A percentile compares a stretch with the other conserved stretches of the same genome.
These are phyloP conservation scores for Escovopsis sp. DNA, from an alignment of 2,329 filamentous ascomycete species.

Conservation along the genomic window DNA sequence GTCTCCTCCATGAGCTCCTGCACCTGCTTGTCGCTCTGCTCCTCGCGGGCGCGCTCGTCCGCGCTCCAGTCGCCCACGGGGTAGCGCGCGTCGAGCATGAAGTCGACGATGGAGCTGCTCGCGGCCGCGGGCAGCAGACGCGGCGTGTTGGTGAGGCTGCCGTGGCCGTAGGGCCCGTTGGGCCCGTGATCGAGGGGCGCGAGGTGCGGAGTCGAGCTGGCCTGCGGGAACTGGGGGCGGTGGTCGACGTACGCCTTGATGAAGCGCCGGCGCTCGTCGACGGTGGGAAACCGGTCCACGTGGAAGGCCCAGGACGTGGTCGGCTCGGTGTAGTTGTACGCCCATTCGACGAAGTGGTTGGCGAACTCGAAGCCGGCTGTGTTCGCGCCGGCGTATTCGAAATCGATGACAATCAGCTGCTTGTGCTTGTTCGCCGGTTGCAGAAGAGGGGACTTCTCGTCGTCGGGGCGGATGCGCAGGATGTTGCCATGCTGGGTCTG, in stretches of 20 bases:
- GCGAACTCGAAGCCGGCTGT: constrained; percentile 79
- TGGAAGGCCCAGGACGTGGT: constrained; percentile 52
- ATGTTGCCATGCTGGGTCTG: constrained; percentile 98
- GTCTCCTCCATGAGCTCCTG: constrained; percentile 63
- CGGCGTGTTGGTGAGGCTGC: constrained; percentile 17
- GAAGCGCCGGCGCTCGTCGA: constrained; percentile 72
- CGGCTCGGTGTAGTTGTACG: constrained; percentile 87
- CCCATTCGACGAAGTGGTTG: constrained; percentile 97
- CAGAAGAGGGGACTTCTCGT: constrained; percentile 71
- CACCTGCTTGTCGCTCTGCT: constrained; percentile 51
- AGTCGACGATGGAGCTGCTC: constrained; percentile 45
- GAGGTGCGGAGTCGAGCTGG: constrained; percentile 35
- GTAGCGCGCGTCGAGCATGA: constrained; percentile 68
- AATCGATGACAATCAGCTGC: constrained; percentile 93
- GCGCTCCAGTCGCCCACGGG: constrained; percentile 37
- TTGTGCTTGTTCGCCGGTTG: constrained; percentile 89
- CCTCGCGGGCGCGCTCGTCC: constrained; percentile 44
- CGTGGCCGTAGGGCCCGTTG: constrained; percentile 9
- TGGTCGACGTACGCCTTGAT: constrained; percentile 79
- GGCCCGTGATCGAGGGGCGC: constrained; percentile 28
- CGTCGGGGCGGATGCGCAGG: constrained; percentile 52
- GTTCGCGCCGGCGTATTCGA: constrained; percentile 92
- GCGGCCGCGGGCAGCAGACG: constrained; percentile 23
- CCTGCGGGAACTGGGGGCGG: constrained; percentile 48
- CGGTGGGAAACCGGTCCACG: constrained; percentile 55